Evolutionary conservation across 1,284 basidiomycete species (phyloP).

Genomic region (Macrocybe sp.): DNA sequence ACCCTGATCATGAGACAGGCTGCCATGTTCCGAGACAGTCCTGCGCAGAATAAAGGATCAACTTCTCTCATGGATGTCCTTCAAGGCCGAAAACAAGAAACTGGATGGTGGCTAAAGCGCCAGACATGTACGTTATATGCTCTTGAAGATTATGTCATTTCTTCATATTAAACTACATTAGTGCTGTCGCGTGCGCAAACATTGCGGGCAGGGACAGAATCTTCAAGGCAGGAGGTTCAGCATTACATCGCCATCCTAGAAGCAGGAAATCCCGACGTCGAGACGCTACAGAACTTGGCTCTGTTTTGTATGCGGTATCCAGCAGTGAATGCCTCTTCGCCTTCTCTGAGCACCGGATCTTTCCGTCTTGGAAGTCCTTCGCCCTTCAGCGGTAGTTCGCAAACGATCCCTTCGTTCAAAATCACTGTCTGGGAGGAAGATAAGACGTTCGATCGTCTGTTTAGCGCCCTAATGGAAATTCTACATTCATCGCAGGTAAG

Average conservation of each 20-base stretch:
- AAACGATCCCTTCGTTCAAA: constrained; percentile 37
- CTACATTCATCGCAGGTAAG: constrained; percentile 54
- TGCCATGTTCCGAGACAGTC: constrained; percentile 75
- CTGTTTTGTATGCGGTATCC: constrained; percentile 58
- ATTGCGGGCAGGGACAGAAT: too few species aligned
- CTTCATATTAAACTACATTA: constrained; percentile 31
- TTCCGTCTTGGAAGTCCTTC: constrained; percentile 43
- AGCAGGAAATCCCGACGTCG: constrained; percentile 42
- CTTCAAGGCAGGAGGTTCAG: constrained; percentile 36
- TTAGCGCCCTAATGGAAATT: constrained; percentile 55
- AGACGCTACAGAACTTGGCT: constrained; percentile 55
- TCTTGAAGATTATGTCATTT: constrained; percentile 8
- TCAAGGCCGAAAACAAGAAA: constrained; percentile 55
- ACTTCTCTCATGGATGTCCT: constrained; percentile 63
- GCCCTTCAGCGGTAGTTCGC: constrained; percentile 36
- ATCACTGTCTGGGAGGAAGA: constrained; percentile 62
- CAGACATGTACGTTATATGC: constrained; percentile 47
- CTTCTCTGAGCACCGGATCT: constrained; percentile 37
- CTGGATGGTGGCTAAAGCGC: constrained; percentile 75
- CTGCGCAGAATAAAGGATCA: constrained; percentile 46
- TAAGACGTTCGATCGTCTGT: constrained; percentile 60
- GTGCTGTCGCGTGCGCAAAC: constrained; percentile 15
- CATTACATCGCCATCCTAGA: constrained; percentile 49
- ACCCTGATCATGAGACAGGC: constrained; percentile 63
- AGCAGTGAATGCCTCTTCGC: constrained; percentile 39